phyloP scores from a whole-genome alignment of 495 filamentous ascomycete genomes.

The Tuber brumale region DNA sequence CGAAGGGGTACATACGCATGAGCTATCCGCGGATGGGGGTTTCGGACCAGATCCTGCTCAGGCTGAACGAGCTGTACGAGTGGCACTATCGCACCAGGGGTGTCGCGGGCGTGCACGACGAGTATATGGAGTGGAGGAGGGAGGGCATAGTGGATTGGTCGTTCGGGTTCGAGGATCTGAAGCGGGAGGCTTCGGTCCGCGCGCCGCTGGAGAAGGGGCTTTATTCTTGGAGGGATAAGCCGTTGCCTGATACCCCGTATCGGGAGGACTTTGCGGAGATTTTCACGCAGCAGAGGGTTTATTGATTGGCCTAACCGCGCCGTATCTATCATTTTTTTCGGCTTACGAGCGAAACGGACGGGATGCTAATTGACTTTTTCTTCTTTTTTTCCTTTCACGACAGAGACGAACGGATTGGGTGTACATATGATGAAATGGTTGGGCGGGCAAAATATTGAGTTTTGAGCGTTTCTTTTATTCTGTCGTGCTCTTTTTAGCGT shows the following conservation, averaged over 20 bases:
- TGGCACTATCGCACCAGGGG: slow-evolving; percentile 31
- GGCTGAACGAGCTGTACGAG: slow-evolving; percentile 38
- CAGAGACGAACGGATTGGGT: not conserved
- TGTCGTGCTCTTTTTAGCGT: slow-evolving; percentile 1
- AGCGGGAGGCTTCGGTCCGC: slow-evolving; percentile 9
- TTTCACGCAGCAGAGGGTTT: slow-evolving; percentile 13
- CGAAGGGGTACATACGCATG: slow-evolving; percentile 38
- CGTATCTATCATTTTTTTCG: not conserved
- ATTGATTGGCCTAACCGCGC: not conserved
- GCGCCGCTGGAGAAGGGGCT: slow-evolving; percentile 15
- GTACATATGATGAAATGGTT: not conserved
- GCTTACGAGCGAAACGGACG: not conserved
- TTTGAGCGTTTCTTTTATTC: slow-evolving; percentile 1
- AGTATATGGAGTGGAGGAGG: slow-evolving; percentile 40
- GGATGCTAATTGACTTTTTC: not conserved
- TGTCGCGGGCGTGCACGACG: slow-evolving; percentile 40
- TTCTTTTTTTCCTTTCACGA: not conserved
- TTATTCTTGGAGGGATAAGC: slow-evolving; percentile 20
- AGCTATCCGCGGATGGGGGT: slow-evolving; percentile 34
- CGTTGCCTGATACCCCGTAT: slow-evolving; percentile 28
- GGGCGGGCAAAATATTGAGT: not conserved
- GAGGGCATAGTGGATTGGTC: slow-evolving; percentile 33
- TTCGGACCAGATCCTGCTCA: slow-evolving; percentile 32
- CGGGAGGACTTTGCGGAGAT: slow-evolving; percentile 19
- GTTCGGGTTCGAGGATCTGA: slow-evolving; percentile 30